Percentiles rank a stretch among this genome's conserved stretches.
Conservation (phyloP, 257 asterid genomes). For the Apocynum venetum region DNA sequence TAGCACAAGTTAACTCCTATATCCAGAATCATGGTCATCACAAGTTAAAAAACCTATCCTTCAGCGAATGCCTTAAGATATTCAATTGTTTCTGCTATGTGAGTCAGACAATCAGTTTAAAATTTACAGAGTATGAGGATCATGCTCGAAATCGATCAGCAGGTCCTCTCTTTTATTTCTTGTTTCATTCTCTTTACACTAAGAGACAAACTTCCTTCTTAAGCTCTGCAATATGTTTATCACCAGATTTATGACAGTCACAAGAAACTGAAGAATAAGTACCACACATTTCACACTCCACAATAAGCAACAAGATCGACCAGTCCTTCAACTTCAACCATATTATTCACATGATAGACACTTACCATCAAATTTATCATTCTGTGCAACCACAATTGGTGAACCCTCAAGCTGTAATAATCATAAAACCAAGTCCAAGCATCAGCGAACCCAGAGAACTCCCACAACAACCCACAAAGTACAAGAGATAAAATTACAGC, state of each 20-base stretch:
- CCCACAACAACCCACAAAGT: neutral
- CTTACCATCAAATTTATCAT: conserved; percentile 86
- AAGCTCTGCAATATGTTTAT: neutral
- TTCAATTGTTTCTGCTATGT: neutral
- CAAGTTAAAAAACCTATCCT: neutral
- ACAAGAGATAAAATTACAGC: neutral
- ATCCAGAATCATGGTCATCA: neutral
- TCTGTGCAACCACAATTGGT: conserved; percentile 81
- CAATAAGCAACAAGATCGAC: neutral
- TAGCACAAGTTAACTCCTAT: neutral
- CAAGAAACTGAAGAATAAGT: neutral
- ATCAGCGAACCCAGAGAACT: neutral
- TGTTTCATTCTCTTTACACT: neutral
- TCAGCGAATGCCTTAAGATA: neutral
- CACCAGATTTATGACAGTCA: neutral
- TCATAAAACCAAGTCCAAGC: neutral
- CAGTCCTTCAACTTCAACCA: neutral
- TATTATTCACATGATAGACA: neutral
- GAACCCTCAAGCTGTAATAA: conserved; percentile 81
- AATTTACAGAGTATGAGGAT: neutral
- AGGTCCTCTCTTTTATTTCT: neutral
- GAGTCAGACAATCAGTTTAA: neutral
- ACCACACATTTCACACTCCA: neutral
- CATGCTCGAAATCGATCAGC: neutral
- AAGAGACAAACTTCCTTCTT: neutral